These are phyloP conservation scores for Mucor plumbeus DNA, from an alignment of 371 early-diverging fungal genomes.

Conservation along the genomic window DNA sequence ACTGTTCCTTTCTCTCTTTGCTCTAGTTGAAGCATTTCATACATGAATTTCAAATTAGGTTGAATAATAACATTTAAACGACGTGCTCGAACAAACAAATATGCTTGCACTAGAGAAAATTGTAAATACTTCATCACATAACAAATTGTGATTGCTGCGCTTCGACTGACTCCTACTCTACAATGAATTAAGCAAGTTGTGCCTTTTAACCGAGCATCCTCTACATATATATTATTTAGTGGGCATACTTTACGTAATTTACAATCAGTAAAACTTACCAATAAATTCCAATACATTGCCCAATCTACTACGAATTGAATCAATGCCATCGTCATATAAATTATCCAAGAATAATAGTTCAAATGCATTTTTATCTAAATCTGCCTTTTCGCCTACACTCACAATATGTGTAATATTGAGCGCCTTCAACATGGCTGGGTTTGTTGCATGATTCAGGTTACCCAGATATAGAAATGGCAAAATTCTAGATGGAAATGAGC, in stretches of 20 bases:
- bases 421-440: conserved; percentile 62
- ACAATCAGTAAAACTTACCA: conserved; percentile 46
- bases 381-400: conserved; percentile 68
- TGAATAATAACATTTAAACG: conserved; percentile 72
- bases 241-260: background rate
- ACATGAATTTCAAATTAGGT: conserved; percentile 74
- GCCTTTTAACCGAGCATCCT: conserved; percentile 39
- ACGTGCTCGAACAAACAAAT: conserved; percentile 67
- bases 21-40: conserved; percentile 68
- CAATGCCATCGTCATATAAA: conserved; percentile 71
- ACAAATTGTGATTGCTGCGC: conserved; percentile 71
- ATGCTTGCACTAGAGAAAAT: conserved; percentile 60
- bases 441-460: conserved; percentile 70
- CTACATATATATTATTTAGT: conserved; percentile 16
- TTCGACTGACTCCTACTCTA: conserved; percentile 71
- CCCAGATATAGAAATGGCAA: conserved; percentile 68
- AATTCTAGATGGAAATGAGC: conserved; percentile 69
- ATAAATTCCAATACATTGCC: conserved; percentile 59
- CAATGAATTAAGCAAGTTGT: conserved; percentile 62
- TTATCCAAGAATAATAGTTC: conserved; percentile 57
- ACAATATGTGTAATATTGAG: conserved; percentile 65
- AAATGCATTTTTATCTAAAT: conserved; percentile 40
- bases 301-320: conserved; percentile 57
- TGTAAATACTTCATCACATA: conserved; percentile 65
- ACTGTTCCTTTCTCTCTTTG: conserved; percentile 40